phyloP scores from a whole-genome alignment of 2,329 filamentous ascomycete species.

The Pseudogymnoascus sp. region DNA sequence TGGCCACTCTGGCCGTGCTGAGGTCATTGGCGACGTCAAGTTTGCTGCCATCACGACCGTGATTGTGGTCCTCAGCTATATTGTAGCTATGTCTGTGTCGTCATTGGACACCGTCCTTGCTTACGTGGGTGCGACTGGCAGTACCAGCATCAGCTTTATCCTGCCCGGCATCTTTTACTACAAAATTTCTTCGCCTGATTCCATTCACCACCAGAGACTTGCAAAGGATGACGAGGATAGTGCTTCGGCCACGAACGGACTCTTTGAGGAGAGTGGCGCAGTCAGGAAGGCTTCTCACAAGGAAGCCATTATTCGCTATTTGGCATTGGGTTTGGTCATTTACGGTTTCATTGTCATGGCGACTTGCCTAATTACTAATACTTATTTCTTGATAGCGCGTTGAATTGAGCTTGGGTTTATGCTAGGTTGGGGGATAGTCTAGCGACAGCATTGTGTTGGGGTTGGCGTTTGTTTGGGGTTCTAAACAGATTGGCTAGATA shows the following conservation, averaged over 20 bases:
- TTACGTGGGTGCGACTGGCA: conserved; percentile 91
- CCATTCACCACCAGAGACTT: conserved; percentile 75
- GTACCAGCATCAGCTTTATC: conserved; percentile 94
- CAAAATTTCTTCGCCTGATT: conserved; percentile 90
- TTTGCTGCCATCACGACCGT: conserved; percentile 84
- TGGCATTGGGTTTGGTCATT: conserved; percentile 67
- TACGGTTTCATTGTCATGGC: conserved; percentile 88
- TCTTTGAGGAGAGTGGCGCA: conserved; percentile 27
- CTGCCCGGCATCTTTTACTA: conserved; percentile 96
- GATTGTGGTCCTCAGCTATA: conserved; percentile 78
- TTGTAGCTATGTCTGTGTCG: conserved; percentile 82
- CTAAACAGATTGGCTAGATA: conserved; percentile 4
- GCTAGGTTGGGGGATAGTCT: background rate
- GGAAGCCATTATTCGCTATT: conserved; percentile 57
- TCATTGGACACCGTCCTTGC: conserved; percentile 86
- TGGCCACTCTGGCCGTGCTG: conserved; percentile 38
- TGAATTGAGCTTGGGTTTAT: background rate
- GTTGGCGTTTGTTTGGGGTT: conserved; percentile 12
- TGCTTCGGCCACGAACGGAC: conserved; percentile 45
- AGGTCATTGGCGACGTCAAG: conserved; percentile 73
- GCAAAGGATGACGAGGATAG: conserved; percentile 85
- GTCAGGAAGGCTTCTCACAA: conserved; percentile 41
- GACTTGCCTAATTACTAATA: conserved; percentile 78
- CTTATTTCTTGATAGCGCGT: conserved; percentile 55
- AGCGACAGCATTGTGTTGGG: conserved; percentile 18